A percentile compares a stretch with the other conserved stretches of the same genome.
phyloP scores from a whole-genome alignment of 768 basidiomycete genomes.

The Sutorius australiensis region DNA sequence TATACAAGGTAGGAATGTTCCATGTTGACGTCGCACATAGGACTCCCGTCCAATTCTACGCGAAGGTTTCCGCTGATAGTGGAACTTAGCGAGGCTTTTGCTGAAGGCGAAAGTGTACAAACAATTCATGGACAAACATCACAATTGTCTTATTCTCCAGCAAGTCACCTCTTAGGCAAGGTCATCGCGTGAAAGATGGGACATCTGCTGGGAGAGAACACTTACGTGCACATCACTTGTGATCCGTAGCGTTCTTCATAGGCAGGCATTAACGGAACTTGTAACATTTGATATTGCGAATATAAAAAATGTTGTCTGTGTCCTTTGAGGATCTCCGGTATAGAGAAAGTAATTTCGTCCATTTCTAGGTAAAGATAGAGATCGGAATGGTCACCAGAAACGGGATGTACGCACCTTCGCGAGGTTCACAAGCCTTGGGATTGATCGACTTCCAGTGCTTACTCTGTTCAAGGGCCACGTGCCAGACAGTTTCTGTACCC shows the following conservation, averaged over 20 bases:
- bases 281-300: constrained; percentile 71
- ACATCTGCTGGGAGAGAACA: background rate
- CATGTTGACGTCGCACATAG: constrained; percentile 67
- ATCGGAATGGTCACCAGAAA: background rate
- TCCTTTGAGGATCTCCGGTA: constrained; percentile 83
- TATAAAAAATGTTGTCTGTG: constrained; percentile 85
- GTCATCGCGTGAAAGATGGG: constrained; percentile 2
- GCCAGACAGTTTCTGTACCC: constrained; percentile 86
- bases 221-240: constrained; percentile 90
- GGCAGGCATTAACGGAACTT: constrained; percentile 71
- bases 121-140: constrained; percentile 95
- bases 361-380: constrained; percentile 40
- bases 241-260: constrained; percentile 71
- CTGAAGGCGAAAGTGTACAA: constrained; percentile 29
- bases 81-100: background rate
- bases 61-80: constrained; percentile 77
- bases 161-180: constrained; percentile 58
- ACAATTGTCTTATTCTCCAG: constrained; percentile 75
- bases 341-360: constrained; percentile 58
- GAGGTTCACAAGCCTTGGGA: constrained; percentile 77
- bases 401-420: constrained; percentile 52
- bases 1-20: constrained; percentile 83
- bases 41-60: constrained; percentile 71
- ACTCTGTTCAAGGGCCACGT: constrained; percentile 83
- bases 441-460: constrained; percentile 89